phyloP scores from a whole-genome alignment of 345 rosid species.

The Mercurialis annua region DNA sequence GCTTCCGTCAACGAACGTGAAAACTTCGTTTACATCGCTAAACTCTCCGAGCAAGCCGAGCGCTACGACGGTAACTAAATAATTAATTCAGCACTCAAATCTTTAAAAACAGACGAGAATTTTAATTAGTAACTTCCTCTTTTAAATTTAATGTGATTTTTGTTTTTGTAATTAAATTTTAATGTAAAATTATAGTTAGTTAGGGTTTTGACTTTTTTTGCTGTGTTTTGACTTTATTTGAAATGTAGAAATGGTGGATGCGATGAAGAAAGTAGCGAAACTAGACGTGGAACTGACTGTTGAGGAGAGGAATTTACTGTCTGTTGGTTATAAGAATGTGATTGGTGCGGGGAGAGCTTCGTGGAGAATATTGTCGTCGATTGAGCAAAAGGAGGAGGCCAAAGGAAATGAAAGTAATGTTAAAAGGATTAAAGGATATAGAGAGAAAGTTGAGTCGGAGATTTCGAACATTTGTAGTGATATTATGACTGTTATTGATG shows the following conservation, averaged over 20 bases:
- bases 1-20: slow-evolving; percentile 39
- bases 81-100: too few species aligned
- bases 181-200: background rate
- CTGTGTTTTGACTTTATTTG: background rate
- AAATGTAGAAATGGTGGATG: slow-evolving; percentile 23
- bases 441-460: slow-evolving; percentile 62
- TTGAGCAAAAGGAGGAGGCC: slow-evolving; percentile 21
- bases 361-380: slow-evolving; percentile 22
- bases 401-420: slow-evolving; percentile 56
- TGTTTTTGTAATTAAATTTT: background rate
- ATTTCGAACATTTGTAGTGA: slow-evolving; percentile 47
- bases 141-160: too few species aligned
- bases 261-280: slow-evolving; percentile 24
- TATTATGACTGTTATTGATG: slow-evolving; percentile 57
- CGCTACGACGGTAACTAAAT: slow-evolving; percentile 43
- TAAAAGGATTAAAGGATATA: slow-evolving; percentile 49
- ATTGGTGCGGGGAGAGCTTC: slow-evolving; percentile 20
- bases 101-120: too few species aligned
- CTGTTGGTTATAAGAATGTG: slow-evolving; percentile 22
- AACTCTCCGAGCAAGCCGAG: slow-evolving; percentile 61
- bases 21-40: slow-evolving; percentile 46
- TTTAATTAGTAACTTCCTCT: too few species aligned
- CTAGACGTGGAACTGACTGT: slow-evolving; percentile 19
- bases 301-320: slow-evolving; percentile 25
- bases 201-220: background rate